phyloP scores from a whole-genome alignment of 176 grass and related monocot genomes.

The Rhipidocladum racemiflorum region DNA sequence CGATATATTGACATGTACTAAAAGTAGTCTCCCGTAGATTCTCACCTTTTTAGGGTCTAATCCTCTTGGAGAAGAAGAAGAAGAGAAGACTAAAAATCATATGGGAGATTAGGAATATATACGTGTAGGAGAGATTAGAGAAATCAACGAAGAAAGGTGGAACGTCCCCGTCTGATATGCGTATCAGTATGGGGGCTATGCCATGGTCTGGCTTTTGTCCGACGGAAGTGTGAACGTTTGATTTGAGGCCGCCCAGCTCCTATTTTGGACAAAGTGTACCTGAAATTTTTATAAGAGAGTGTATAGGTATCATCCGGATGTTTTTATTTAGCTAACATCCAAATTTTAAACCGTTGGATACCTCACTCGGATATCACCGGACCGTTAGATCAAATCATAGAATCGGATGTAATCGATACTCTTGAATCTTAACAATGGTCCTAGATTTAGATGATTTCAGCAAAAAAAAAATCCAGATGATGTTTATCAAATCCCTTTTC shows the following conservation, averaged over 20 bases:
- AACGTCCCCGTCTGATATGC: constrained; percentile 26
- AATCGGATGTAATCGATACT: too few relatives aligned
- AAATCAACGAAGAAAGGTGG: constrained; percentile 26
- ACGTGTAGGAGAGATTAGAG: not conserved
- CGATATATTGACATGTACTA: not conserved
- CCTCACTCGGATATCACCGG: too few relatives aligned
- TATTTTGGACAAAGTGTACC: not conserved
- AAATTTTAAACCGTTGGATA: too few relatives aligned
- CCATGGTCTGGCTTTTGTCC: constrained; percentile 13
- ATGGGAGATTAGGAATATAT: not conserved
- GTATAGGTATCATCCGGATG: too few relatives aligned
- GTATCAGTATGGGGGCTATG: constrained; percentile 1
- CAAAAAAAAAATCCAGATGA: too few relatives aligned
- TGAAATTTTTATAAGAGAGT: not conserved
- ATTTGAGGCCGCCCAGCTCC: not conserved
- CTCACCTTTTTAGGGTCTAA: not conserved
- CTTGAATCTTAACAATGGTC: too few relatives aligned
- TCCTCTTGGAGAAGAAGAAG: not conserved
- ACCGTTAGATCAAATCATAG: too few relatives aligned
- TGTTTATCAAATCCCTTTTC: too few relatives aligned
- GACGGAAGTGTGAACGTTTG: constrained; percentile 9
- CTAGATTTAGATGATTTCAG: too few relatives aligned
- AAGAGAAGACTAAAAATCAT: not conserved
- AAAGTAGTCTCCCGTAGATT: not conserved
- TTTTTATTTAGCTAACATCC: too few relatives aligned